A percentile compares a stretch with the other conserved stretches of the same genome.
phyloP scores from a whole-genome alignment of 2,329 filamentous ascomycete genomes.

The Ophiostoma ulmi region DNA sequence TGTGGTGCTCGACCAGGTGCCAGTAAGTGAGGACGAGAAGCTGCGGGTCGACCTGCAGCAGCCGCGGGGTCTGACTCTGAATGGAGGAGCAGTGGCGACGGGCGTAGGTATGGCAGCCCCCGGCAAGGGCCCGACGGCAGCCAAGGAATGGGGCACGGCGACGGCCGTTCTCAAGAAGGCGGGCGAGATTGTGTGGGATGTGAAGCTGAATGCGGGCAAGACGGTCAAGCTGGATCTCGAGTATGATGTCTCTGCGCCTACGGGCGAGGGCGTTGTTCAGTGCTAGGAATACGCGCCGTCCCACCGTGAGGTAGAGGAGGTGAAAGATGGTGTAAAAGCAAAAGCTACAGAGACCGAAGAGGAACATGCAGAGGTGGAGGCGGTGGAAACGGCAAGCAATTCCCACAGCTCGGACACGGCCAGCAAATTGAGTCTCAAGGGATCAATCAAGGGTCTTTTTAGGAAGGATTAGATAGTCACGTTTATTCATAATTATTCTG shows the following conservation, averaged over 20 bases:
- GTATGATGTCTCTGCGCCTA: constrained; percentile 56
- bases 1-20: constrained; percentile 55
- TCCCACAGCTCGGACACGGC: background rate
- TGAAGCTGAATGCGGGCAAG: constrained; percentile 53
- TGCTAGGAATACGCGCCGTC: constrained; percentile 2
- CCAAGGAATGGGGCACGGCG: constrained; percentile 50
- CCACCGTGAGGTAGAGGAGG: background rate
- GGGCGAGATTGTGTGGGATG: constrained; percentile 56
- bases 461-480: background rate
- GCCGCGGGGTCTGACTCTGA: constrained; percentile 44
- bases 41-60: constrained; percentile 47
- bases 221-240: constrained; percentile 54
- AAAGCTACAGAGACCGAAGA: background rate
- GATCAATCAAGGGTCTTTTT: background rate
- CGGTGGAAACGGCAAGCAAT: background rate
- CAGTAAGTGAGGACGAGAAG: constrained; percentile 56
- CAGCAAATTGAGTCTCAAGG: background rate
- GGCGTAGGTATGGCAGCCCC: constrained; percentile 29
- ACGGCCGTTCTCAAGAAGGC: constrained; percentile 49
- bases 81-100: constrained; percentile 35
- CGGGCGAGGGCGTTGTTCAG: constrained; percentile 39
- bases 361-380: background rate
- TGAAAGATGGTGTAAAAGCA: background rate
- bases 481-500: background rate
- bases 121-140: constrained; percentile 27